A percentile compares a stretch with the other conserved stretches of the same genome.
Evolutionary conservation across 352 stramenopile species (phyloP).

Genomic region (Pythium rishiriense): DNA sequence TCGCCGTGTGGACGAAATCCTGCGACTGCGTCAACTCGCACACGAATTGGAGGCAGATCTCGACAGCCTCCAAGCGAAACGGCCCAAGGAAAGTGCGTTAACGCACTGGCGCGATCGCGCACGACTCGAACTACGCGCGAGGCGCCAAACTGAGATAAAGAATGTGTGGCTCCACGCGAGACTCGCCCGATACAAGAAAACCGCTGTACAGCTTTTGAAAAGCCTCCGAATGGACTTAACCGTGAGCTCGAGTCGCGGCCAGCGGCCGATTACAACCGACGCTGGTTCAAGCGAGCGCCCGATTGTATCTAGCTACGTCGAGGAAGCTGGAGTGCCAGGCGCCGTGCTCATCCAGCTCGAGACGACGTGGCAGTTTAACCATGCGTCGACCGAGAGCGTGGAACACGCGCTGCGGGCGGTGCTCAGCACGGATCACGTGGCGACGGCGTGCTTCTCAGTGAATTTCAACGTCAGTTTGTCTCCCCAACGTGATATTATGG

Average conservation of each 20-base stretch:
- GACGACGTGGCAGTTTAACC: background rate
- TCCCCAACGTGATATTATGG: too few species aligned
- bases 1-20: background rate
- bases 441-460: background rate
- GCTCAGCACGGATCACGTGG: background rate
- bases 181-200: background rate
- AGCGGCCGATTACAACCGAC: too few species aligned
- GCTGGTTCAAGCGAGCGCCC: too few species aligned
- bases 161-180: slow-evolving; percentile 4
- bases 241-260: too few species aligned
- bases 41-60: background rate
- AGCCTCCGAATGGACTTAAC: too few species aligned
- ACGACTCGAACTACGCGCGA: background rate
- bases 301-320: background rate
- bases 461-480: slow-evolving; percentile 10
- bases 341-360: background rate
- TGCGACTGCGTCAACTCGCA: background rate
- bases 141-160: slow-evolving; percentile 4
- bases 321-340: background rate
- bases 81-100: background rate
- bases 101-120: background rate
- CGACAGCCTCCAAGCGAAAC: background rate
- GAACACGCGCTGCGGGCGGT: background rate
- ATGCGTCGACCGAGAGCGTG: background rate
- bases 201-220: slow-evolving; percentile 2